Evolutionary conservation across 495 filamentous ascomycete genomes (phyloP).

Genomic region (Neurospora sp.): DNA sequence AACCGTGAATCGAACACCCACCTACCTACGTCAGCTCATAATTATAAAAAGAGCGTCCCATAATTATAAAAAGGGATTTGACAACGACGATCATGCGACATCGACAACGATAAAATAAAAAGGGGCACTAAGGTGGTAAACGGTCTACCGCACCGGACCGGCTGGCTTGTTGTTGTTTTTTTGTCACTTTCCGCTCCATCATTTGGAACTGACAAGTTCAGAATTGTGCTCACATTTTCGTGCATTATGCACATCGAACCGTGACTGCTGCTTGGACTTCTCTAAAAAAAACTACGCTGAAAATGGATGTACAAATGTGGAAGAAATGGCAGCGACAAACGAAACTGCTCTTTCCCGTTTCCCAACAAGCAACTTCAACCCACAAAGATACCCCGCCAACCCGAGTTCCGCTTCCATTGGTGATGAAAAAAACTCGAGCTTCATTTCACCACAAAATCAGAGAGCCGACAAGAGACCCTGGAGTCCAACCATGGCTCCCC

Average conservation of each 20-base stretch:
- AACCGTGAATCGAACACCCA: not conserved
- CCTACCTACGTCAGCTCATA: not conserved
- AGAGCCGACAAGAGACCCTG: constrained; percentile 31
- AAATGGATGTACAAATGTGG: not conserved
- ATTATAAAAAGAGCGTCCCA: not conserved
- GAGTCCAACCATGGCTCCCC: constrained; percentile 50
- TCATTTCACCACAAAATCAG: not conserved
- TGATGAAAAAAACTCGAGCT: not conserved
- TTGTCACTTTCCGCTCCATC: not conserved
- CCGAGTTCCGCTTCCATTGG: not conserved
- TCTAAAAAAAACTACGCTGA: not conserved
- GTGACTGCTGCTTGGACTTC: not conserved
- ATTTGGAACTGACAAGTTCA: not conserved
- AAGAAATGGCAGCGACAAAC: not conserved
- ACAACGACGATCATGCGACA: not conserved
- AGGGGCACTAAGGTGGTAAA: not conserved
- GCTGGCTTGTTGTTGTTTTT: not conserved
- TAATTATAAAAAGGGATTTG: not conserved
- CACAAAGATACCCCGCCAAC: too few species aligned
- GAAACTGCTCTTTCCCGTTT: not conserved
- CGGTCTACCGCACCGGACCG: not conserved
- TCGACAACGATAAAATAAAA: not conserved
- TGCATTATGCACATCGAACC: not conserved
- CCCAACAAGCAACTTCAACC: not conserved
- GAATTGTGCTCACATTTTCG: not conserved